Percentiles rank a stretch among this genome's conserved stretches.
These are phyloP conservation scores for Penicillium waksmanii DNA, from an alignment of 495 filamentous ascomycete genomes.

Conservation along the genomic window DNA sequence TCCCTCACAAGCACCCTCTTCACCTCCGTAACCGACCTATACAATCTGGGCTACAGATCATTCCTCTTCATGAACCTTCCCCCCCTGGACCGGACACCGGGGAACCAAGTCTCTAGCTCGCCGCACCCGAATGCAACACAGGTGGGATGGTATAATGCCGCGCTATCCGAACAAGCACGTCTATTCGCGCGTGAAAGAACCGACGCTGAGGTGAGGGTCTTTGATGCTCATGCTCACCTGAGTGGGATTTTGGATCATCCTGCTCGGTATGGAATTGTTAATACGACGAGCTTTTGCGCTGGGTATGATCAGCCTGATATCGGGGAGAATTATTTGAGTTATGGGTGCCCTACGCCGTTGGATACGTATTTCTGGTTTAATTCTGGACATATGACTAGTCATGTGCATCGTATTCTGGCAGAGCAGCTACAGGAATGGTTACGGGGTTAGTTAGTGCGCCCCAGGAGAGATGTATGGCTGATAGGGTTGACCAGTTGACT, in stretches of 20 bases:
- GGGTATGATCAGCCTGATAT: slow-evolving; percentile 55
- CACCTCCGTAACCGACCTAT: slow-evolving; percentile 40
- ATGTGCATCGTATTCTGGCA: slow-evolving; percentile 46
- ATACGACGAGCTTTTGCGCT: slow-evolving; percentile 53
- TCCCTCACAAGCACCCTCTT: slow-evolving; percentile 43
- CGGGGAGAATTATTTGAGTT: slow-evolving; percentile 40
- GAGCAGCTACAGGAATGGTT: slow-evolving; percentile 33
- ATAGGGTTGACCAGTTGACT: no score
- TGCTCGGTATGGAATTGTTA: slow-evolving; percentile 45
- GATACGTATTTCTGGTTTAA: slow-evolving; percentile 58
- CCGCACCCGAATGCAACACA: slow-evolving; percentile 53
- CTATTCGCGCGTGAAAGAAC: slow-evolving; percentile 24
- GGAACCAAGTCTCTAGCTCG: slow-evolving; percentile 31
- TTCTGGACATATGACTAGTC: slow-evolving; percentile 53
- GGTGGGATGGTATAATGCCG: slow-evolving; percentile 44
- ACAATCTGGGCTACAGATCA: slow-evolving; percentile 46
- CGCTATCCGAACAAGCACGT: slow-evolving; percentile 31
- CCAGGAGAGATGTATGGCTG: no score
- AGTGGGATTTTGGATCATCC: slow-evolving; percentile 49
- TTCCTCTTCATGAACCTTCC: slow-evolving; percentile 57
- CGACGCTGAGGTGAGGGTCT: slow-evolving; percentile 44
- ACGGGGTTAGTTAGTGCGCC: slow-evolving; percentile 1
- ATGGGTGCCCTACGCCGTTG: slow-evolving; percentile 51
- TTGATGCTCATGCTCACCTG: slow-evolving; percentile 49
- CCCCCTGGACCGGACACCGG: slow-evolving; percentile 50